Evolutionary conservation across 805 yeast species (phyloP).

Genomic region (Yarrowia keelungensis): DNA sequence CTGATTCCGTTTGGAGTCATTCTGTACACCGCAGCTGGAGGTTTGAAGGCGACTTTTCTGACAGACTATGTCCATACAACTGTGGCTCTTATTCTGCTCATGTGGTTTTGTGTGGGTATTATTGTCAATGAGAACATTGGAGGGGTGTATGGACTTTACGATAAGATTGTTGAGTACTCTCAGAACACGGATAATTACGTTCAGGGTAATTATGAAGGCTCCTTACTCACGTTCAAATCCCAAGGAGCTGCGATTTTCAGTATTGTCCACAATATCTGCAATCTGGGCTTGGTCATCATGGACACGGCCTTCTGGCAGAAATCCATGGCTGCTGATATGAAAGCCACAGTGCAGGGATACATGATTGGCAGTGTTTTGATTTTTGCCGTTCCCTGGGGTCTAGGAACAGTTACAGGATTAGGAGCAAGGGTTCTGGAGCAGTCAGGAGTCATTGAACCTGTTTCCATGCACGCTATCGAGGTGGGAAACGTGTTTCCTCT

Average conservation of each 20-base stretch:
- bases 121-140: constrained; percentile 54
- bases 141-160: constrained; percentile 56
- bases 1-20: constrained; percentile 58
- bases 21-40: constrained; percentile 60
- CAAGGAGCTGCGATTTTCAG: constrained; percentile 39
- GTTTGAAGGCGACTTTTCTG: constrained; percentile 60
- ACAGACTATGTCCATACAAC: constrained; percentile 62
- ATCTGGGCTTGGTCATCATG: constrained; percentile 43
- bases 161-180: constrained; percentile 55
- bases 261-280: constrained; percentile 41
- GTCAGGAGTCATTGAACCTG: constrained; percentile 52
- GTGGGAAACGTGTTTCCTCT: constrained; percentile 66
- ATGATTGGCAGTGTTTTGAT: constrained; percentile 56
- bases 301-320: constrained; percentile 52
- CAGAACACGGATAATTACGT: constrained; percentile 42
- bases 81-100: constrained; percentile 45
- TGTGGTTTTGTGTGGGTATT: constrained; percentile 49
- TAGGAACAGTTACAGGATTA: constrained; percentile 49
- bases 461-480: constrained; percentile 80
- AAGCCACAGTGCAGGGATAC: constrained; percentile 54
- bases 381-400: constrained; percentile 54
- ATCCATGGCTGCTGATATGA: constrained; percentile 56
- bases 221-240: constrained; percentile 58
- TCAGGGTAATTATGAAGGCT: constrained; percentile 40
- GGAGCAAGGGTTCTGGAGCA: constrained; percentile 61